Percentiles rank a stretch among this genome's conserved stretches.
Evolutionary conservation across 495 filamentous ascomycete genomes (phyloP).

Genomic region (Margaritispora aquatica): DNA sequence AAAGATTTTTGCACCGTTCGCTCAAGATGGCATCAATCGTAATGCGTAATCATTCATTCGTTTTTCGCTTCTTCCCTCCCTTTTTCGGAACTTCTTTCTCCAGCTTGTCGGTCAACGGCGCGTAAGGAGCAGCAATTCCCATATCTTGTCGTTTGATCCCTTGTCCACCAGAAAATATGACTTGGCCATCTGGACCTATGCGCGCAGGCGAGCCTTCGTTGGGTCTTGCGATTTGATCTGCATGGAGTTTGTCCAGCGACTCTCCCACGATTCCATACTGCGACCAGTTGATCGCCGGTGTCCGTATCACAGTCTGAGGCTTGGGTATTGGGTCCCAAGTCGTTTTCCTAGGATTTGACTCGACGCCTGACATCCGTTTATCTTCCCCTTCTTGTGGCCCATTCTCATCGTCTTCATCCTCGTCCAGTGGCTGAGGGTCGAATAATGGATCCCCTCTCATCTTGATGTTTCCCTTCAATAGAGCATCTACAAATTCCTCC

Average conservation of each 20-base stretch:
- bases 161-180: slow-evolving; percentile 25
- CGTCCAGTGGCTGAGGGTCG: slow-evolving; percentile 26
- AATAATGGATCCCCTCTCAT: slow-evolving; percentile 21
- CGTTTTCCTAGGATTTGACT: slow-evolving; percentile 12
- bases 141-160: slow-evolving; percentile 36
- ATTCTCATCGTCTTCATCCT: slow-evolving; percentile 32
- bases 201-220: slow-evolving; percentile 44
- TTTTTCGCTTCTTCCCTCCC: slow-evolving; percentile 12
- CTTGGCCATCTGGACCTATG: slow-evolving; percentile 29
- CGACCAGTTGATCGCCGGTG: slow-evolving; percentile 83
- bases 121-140: slow-evolving; percentile 66
- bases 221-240: slow-evolving; percentile 65
- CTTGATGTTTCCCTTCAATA: slow-evolving; percentile 48
- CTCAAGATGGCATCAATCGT: not conserved
- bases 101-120: slow-evolving; percentile 60
- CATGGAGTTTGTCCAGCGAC: slow-evolving; percentile 74
- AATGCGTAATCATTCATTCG: not conserved
- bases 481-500: slow-evolving; percentile 55
- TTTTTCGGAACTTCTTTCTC: slow-evolving; percentile 38
- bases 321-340: slow-evolving; percentile 51
- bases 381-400: slow-evolving; percentile 8
- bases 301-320: slow-evolving; percentile 77
- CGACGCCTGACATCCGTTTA: not conserved
- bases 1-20: slow-evolving; percentile 23
- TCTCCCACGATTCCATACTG: slow-evolving; percentile 82